Percentiles rank a stretch among this genome's conserved stretches.
These are phyloP conservation scores for Chrysoporthe cubensis DNA, from an alignment of 2,329 filamentous ascomycete species.

Conservation along the genomic window DNA sequence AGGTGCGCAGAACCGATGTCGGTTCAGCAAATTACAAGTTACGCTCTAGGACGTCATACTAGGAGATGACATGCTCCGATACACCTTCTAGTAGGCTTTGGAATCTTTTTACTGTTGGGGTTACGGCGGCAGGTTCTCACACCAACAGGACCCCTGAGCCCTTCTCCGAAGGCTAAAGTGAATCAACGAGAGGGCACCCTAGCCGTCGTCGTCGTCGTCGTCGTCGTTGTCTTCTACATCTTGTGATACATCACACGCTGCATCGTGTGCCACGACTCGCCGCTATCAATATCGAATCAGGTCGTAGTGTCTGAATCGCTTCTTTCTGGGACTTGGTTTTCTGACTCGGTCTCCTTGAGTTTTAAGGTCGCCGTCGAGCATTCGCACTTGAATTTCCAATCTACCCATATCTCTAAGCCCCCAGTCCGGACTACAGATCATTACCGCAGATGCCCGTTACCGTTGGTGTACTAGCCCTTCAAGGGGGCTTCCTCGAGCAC, in stretches of 20 bases:
- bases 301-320: slow-evolving; percentile 1
- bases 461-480: slow-evolving; percentile 72
- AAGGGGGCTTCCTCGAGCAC: slow-evolving; percentile 93
- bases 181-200: neutral
- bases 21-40: neutral
- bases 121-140: neutral
- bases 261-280: slow-evolving; percentile 17
- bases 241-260: neutral
- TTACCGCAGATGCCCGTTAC: slow-evolving; percentile 43
- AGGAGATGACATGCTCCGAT: neutral
- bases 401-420: neutral
- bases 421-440: neutral
- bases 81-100: neutral
- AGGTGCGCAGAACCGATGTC: slow-evolving; percentile 2
- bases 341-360: neutral
- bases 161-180: neutral
- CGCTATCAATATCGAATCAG: slow-evolving; percentile 5
- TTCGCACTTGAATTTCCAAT: neutral
- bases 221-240: neutral
- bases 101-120: neutral
- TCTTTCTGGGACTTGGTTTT: neutral
- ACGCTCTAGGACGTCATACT: neutral
- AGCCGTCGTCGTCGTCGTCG: neutral
- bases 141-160: neutral
- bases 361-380: neutral